A percentile compares a stretch with the other conserved stretches of the same genome.
Conservation (phyloP, 2,329 filamentous ascomycete genomes). For the Cladosporium velox region DNA sequence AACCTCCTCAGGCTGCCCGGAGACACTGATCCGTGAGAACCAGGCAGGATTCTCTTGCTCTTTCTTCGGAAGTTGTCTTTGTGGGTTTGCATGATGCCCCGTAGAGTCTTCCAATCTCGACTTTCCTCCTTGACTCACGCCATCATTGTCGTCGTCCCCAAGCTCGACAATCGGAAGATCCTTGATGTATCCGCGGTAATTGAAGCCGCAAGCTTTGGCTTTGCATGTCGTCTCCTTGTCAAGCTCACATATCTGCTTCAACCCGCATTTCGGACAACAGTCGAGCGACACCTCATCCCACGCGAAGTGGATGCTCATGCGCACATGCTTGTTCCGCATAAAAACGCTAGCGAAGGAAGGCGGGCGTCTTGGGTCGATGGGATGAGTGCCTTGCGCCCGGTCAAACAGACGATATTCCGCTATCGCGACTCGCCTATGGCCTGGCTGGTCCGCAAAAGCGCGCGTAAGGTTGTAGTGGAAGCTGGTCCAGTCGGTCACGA, state of each 20-base stretch:
- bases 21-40: not conserved
- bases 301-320: not conserved
- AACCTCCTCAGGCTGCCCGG: not conserved
- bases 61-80: not conserved
- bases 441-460: not conserved
- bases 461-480: not conserved
- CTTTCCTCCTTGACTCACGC: not conserved
- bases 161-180: not conserved
- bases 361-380: not conserved
- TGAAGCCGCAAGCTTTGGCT: not conserved
- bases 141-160: not conserved
- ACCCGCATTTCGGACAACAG: not conserved
- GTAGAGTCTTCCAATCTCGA: accelerated
- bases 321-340: not conserved
- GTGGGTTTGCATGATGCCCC: not conserved
- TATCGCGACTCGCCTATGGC: not conserved
- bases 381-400: not conserved
- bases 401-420: not conserved
- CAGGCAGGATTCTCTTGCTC: not conserved
- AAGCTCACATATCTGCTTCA: not conserved
- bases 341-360: not conserved
- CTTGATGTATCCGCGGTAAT: not conserved
- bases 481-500: not conserved
- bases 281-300: not conserved
- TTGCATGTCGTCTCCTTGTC: not conserved